These are phyloP conservation scores for Lactarius indigo DNA, from an alignment of 768 basidiomycete species.

Conservation along the genomic window DNA sequence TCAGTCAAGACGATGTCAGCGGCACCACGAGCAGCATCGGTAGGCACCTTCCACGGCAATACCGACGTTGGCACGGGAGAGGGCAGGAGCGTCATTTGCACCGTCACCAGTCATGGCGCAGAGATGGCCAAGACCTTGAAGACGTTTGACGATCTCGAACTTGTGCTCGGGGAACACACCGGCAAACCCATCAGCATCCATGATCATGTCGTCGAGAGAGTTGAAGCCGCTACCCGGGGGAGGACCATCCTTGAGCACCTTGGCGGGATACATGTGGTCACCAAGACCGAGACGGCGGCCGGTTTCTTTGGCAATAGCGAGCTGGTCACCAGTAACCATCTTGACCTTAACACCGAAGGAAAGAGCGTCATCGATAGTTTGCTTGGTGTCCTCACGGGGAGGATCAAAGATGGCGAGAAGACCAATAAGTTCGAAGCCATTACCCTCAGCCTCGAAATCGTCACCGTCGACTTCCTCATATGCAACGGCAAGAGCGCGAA, in stretches of 20 bases:
- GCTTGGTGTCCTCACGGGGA: slow-evolving; percentile 96
- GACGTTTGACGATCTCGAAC: slow-evolving; percentile 98
- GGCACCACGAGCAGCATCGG: slow-evolving; percentile 96
- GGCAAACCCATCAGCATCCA: slow-evolving; percentile 99
- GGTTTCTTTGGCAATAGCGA: slow-evolving; percentile 99
- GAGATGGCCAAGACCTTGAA: slow-evolving; percentile 92
- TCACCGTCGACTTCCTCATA: slow-evolving; percentile 88
- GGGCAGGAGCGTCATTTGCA: slow-evolving; percentile 97
- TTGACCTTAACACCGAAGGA: slow-evolving; percentile 97
- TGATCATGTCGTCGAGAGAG: slow-evolving; percentile 94
- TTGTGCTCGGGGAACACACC: slow-evolving; percentile 99
- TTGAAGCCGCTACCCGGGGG: slow-evolving; percentile 79
- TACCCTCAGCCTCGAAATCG: slow-evolving; percentile 82
- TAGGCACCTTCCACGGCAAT: slow-evolving; percentile 99
- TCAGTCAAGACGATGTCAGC: slow-evolving; percentile 98
- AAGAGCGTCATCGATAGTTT: slow-evolving; percentile 96
- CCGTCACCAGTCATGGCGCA: slow-evolving; percentile 99
- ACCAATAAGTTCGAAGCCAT: slow-evolving; percentile 96
- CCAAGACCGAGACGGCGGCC: slow-evolving; percentile 96
- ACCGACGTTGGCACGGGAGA: slow-evolving; percentile 98
- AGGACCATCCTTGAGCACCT: slow-evolving; percentile 98
- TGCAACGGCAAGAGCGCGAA: slow-evolving; percentile 95
- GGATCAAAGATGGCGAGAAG: slow-evolving; percentile 97
- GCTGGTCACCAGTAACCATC: slow-evolving; percentile 99
- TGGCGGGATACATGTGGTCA: slow-evolving; percentile 99